Base-by-base conservation (phyloP, 2,329 filamentous ascomycete species). In the Ceratocystis albifundus region DNA sequence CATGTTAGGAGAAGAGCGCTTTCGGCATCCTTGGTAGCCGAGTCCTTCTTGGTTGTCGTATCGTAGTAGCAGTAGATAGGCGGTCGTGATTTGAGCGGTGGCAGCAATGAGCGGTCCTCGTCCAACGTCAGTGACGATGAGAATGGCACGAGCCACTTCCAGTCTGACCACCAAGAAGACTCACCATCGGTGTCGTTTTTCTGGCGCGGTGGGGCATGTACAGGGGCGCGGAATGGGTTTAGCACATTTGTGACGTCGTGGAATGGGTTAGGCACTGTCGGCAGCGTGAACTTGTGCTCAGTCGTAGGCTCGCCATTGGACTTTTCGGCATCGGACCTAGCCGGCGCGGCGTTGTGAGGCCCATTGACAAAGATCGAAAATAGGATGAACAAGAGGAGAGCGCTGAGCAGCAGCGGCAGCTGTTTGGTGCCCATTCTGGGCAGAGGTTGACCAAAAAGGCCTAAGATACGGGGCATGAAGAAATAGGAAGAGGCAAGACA, bases 61-160 rank as follows among this genome's bases (percentile, higher is more conserved):
- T 96, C 90, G 74, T 96, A 96, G 75, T 93, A 97, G 69, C 91
- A 96, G 76, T 96, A 97, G 65, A 97, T 86, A 0, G 85, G 81
- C 28, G 88, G 85, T 25, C 93, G 84, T 41, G 82, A 78, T 61
- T 75, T 77, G 32, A 96, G 78, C 2, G 89, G 89, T 61, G 94
- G 94, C 2, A 97, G 84, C 65, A 97, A 82, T 6, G 88, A 87
- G 65, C 90, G 83, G 72, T 88, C 88, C 74, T 96, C 88, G 72
- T 96, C 92, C 66, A 94, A 80, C 0, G 84, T 87, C 67, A 94
- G 80, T 17, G 85, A 84, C 55, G 86, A 91, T 20, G 91, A 96
- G 75, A 96, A 97, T 2, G 92, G 90, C 65, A 77, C 77, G 71
- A 89, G 81, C 91, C 92, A 97, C 74, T 88, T 90, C 86, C 88